Conservation (phyloP, 1,284 basidiomycete genomes). For the Fomitopsis palustris region DNA sequence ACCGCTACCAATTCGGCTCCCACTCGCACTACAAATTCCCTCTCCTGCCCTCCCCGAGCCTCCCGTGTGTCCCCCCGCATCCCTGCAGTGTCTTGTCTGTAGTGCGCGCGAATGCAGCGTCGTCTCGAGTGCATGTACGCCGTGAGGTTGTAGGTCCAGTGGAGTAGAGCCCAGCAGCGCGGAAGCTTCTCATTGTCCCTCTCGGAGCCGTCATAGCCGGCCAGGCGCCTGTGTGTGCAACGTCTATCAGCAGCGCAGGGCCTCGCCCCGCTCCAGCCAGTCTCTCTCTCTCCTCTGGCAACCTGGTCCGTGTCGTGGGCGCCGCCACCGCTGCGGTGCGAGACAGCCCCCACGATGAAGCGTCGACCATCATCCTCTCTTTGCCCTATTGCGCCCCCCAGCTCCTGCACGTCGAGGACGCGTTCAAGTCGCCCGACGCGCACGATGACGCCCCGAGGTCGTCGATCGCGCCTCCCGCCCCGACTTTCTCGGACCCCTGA, state of each 20-base stretch:
- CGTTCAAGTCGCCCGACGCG: too few relatives aligned
- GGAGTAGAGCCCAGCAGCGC: neutral
- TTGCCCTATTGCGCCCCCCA: too few relatives aligned
- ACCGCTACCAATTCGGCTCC: neutral
- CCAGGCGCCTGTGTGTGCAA: too few relatives aligned
- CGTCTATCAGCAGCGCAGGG: neutral
- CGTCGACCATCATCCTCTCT: too few relatives aligned
- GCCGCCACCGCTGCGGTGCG: too few relatives aligned
- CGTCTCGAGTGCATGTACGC: neutral
- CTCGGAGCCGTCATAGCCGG: neutral
- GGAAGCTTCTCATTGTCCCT: neutral
- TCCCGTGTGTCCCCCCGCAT: neutral
- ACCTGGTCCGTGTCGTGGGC: too few relatives aligned
- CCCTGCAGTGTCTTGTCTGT: neutral
- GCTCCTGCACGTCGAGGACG: too few relatives aligned
- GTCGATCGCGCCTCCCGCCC: too few relatives aligned
- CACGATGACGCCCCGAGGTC: too few relatives aligned
- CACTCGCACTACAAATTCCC: neutral
- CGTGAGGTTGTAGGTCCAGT: neutral
- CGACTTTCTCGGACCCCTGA: too few relatives aligned
- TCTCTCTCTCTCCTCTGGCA: too few relatives aligned
- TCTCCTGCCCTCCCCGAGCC: neutral
- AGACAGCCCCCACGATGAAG: too few relatives aligned
- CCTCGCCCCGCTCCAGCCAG: neutral
- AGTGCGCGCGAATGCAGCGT: neutral